Evolutionary conservation across 176 grass and related monocot genomes (phyloP).

Genomic region (Urochloa ruziziensis): DNA sequence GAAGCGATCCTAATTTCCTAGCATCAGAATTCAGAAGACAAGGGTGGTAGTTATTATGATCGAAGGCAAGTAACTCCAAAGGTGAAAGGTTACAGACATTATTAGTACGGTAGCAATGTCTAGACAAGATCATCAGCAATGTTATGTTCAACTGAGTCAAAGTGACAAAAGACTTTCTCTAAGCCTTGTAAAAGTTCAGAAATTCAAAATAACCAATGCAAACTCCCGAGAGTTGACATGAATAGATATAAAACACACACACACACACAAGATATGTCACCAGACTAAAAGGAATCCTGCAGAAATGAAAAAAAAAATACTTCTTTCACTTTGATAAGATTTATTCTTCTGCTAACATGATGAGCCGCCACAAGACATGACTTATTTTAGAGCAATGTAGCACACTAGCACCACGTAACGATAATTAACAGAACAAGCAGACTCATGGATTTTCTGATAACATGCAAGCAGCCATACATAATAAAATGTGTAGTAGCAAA

Average conservation of each 20-base stretch:
- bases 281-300: background rate
- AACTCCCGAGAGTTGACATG: background rate
- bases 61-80: background rate
- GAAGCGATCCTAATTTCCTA: background rate
- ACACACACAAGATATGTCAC: background rate
- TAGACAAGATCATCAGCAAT: constrained; percentile 15
- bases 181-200: background rate
- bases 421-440: background rate
- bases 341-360: background rate
- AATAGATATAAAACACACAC: background rate
- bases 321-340: background rate
- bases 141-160: background rate
- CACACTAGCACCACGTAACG: background rate
- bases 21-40: background rate
- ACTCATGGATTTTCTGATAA: background rate
- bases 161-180: background rate
- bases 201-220: background rate
- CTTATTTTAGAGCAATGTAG: background rate
- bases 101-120: background rate
- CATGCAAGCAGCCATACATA: background rate
- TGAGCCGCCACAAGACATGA: background rate
- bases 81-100: background rate
- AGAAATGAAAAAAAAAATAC: background rate
- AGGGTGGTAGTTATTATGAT: background rate
- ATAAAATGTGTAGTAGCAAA: background rate